Base-by-base conservation (phyloP, 1,139 yeast species). In the Geotrichum aggregatum region DNA sequence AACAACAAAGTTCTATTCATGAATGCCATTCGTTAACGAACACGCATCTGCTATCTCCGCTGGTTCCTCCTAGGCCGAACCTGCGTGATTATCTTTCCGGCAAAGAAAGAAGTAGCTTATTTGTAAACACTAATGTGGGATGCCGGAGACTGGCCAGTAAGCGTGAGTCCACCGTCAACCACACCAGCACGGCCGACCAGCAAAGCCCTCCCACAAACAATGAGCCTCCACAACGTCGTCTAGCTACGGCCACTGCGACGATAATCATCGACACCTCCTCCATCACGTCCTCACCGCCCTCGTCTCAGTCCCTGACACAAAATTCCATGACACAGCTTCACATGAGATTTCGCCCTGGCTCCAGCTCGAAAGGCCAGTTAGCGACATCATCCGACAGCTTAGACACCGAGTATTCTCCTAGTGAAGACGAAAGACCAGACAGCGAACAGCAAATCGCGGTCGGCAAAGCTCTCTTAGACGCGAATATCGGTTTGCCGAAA, bases 181-280 rank as follows among this genome's bases (percentile, higher is more conserved):
- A 24, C 28, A 24, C 28, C 8, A 8, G 5, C 28, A 24, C 14
- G 11, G 19, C n/a, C 36, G 16, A 6, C 36, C 14, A n/a, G 36
- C n/a, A 34, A 34, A n/a, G 16, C 10, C 8, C 28, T 24, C 8
- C 14, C 3, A 2, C 14, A 34, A 34, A n/a, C 8, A 36, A 11
- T 7, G 47, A 44, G 1, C 33, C 10, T 1, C 5, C 30, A 4
- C 42, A 39, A 39, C 30, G 47, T 10, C 24, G 47, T 16, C 39
- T 44, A n/a, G 47, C 47, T 5, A 34, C 33, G 13, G 28, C 47
- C 21, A n/a, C 41, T 5, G 47, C 47, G 21, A 44, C 47, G 13
- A 34, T 44, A 13, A 18, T 44, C n/a, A 44, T 44, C 18, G 47
- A 34, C 16, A 44, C 41, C 2, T 14, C 47, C 4, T 44, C 47